Conservation (phyloP, 2,329 filamentous ascomycete genomes). For the Nigrospora oryzae region DNA sequence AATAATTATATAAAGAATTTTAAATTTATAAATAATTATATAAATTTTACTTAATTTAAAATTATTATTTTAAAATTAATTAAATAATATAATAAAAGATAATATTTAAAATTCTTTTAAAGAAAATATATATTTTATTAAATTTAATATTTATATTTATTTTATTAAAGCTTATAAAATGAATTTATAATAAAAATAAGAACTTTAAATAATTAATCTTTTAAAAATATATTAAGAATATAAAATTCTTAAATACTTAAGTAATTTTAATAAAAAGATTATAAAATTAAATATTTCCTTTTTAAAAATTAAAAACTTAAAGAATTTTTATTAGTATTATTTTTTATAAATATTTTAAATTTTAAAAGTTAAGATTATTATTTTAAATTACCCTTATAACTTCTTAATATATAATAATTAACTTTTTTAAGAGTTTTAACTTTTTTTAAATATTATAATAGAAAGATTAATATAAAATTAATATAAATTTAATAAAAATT, state of each 20-base stretch:
- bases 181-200: conserved; percentile 18
- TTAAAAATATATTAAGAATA: conserved; percentile 16
- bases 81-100: conserved; percentile 3
- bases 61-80: conserved; percentile 5
- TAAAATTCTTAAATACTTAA: conserved; percentile 10
- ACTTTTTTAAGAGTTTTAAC: neutral
- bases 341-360: conserved; percentile 16
- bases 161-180: conserved; percentile 19
- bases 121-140: conserved; percentile 7
- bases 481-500: neutral
- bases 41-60: conserved; percentile 14
- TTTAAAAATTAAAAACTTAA: conserved; percentile 9
- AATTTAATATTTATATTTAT: no score
- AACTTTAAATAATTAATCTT: conserved; percentile 19
- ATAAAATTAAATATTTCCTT: conserved; percentile 7
- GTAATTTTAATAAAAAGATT: conserved; percentile 4
- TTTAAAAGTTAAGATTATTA: conserved; percentile 14
- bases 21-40: conserved; percentile 14
- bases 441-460: neutral
- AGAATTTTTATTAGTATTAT: conserved; percentile 11
- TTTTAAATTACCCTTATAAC: no score
- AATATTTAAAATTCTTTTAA: conserved; percentile 5
- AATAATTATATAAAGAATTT: conserved; percentile 7
- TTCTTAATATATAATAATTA: conserved; percentile 12
- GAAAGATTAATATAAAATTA: no score